Percentiles rank a stretch among this genome's conserved stretches.
These are phyloP conservation scores for Tricholoma saponaceum DNA, from an alignment of 768 basidiomycete species.

Conservation along the genomic window DNA sequence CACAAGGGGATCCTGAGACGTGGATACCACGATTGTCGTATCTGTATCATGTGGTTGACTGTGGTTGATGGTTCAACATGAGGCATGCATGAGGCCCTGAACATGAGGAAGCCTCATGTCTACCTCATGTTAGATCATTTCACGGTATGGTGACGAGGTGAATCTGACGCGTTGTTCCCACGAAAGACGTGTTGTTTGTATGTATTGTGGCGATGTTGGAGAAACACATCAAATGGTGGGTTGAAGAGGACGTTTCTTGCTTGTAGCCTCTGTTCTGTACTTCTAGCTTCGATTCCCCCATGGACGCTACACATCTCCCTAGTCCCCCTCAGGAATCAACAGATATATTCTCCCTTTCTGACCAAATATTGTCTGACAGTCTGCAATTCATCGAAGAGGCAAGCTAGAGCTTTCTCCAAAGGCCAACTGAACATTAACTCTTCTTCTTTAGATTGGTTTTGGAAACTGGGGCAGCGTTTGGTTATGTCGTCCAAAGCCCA, in stretches of 20 bases:
- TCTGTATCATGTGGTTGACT: too few species aligned
- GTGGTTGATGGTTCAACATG: too few species aligned
- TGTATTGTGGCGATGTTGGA: background rate
- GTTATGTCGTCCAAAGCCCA: constrained; percentile 64
- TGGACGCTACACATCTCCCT: constrained; percentile 34
- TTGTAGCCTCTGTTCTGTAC: constrained; percentile 60
- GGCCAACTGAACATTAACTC: constrained; percentile 2
- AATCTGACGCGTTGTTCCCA: constrained; percentile 11
- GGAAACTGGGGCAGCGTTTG: constrained; percentile 95
- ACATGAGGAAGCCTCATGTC: background rate
- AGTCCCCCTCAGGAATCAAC: constrained; percentile 32
- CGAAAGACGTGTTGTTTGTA: constrained; percentile 12
- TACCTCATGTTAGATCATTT: background rate
- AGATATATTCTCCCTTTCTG: constrained; percentile 73
- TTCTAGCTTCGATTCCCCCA: constrained; percentile 38
- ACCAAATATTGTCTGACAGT: constrained; percentile 64
- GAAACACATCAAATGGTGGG: too few species aligned
- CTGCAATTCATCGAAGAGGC: constrained; percentile 78
- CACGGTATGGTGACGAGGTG: background rate
- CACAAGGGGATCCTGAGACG: too few species aligned
- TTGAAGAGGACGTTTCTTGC: too few species aligned
- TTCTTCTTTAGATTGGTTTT: constrained; percentile 66
- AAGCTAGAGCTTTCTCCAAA: constrained; percentile 15
- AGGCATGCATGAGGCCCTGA: background rate
- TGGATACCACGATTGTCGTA: too few species aligned